Base-by-base conservation (phyloP, 169 alveolate genomes). In the Babesia ovata region DNA sequence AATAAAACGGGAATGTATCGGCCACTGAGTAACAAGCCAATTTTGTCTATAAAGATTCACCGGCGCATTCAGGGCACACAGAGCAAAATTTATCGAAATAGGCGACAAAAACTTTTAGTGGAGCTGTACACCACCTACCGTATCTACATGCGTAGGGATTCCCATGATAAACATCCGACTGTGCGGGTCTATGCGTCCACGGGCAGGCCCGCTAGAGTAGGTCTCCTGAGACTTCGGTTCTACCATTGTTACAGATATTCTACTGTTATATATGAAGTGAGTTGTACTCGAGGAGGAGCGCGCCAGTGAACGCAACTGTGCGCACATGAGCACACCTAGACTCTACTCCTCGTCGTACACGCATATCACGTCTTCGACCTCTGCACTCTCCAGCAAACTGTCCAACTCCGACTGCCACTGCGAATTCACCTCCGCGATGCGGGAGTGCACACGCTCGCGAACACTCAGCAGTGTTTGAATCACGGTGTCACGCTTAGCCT, bases 141-240 rank as follows among this genome's bases (percentile, higher is more conserved):
- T 53, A 29, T 44, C 59, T 33, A 74, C 22, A 46, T 73, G 83
- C 14, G 82, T 65, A 10, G 90, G 90, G 44, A 83, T 83, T 14
- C 70, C 75, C 45, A 62, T 21, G 16, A 83, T 69, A 53, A 83
- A 83, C 63, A 83, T 73, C 79, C 90, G 42, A n/a, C 75, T 71
- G 53, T 33, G 19, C n/a, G 88, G 83, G 62, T 81, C 88, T 13
- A 63, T 71, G 21, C 39, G 50, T 21, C 26, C 70, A 16, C 28
- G 10, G 36, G 26, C 28, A 16, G 79, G 12, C 12, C 33, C 44
- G 17, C 42, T 16, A 56, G 29, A 33, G n/a, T 29, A 29, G 2
- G 1, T 67, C 54, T 36, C 36, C 21, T 39, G 63, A 11, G 24
- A 33, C 0, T 36, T 42, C 44, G 12, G 4, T 19, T 11, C 57